phyloP scores from a whole-genome alignment of 192 early-diverging fungal species.

The Coemansia sp. region DNA sequence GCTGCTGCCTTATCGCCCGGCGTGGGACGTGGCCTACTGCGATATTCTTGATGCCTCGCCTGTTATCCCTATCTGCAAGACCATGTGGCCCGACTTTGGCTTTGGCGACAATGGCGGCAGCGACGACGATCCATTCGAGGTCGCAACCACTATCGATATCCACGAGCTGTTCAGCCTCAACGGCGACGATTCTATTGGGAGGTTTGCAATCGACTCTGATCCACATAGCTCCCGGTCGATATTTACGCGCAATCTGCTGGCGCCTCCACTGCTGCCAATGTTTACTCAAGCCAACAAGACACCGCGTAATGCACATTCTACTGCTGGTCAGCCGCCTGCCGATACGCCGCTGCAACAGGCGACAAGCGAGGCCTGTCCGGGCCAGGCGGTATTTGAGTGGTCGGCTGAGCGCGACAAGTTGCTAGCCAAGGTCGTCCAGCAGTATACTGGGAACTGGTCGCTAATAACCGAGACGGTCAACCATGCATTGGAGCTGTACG shows the following conservation, averaged over 20 bases:
- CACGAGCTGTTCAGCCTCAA: constrained; percentile 26
- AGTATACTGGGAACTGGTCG: constrained; percentile 53
- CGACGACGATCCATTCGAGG: background rate
- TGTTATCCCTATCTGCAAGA: constrained; percentile 53
- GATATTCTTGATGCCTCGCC: constrained; percentile 49
- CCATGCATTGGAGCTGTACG: constrained; percentile 37
- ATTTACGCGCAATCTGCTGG: constrained; percentile 50
- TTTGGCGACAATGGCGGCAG: constrained; percentile 13
- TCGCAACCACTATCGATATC: constrained; percentile 16
- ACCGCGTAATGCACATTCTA: constrained; percentile 29
- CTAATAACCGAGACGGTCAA: constrained; percentile 53
- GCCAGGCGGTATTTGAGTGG: constrained; percentile 54
- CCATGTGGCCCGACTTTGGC: constrained; percentile 52
- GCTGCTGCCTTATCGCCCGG: constrained; percentile 34
- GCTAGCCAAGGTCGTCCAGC: constrained; percentile 49
- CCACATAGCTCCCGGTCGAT: constrained; percentile 26
- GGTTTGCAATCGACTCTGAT: constrained; percentile 25
- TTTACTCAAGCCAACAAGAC: constrained; percentile 51
- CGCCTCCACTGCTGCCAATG: constrained; percentile 49
- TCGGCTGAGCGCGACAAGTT: constrained; percentile 43
- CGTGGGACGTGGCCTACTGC: constrained; percentile 49
- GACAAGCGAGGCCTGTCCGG: constrained; percentile 44
- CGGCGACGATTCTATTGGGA: constrained; percentile 17
- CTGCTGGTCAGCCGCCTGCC: constrained; percentile 34
- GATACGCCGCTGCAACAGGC: constrained; percentile 47